These are phyloP conservation scores for Pestalotiopsis sp. DNA, from an alignment of 2,329 filamentous ascomycete genomes.

Conservation along the genomic window DNA sequence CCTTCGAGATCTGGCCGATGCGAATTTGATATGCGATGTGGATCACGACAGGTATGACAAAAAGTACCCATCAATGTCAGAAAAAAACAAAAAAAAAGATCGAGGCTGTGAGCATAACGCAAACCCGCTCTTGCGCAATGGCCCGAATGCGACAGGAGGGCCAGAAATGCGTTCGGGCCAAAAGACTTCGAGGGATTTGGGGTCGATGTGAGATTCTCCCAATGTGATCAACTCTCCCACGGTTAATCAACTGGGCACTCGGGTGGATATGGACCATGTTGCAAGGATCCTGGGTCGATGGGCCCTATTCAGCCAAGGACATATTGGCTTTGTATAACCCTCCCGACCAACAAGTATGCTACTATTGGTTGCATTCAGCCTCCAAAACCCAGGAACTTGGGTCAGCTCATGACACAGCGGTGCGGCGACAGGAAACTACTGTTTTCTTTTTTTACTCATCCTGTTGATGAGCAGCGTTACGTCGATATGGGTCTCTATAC, in stretches of 20 bases:
- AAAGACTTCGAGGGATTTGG: background rate
- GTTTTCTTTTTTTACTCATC: background rate
- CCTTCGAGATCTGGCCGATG: background rate
- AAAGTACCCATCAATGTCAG: no score
- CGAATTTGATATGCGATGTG: background rate
- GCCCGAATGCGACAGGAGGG: background rate
- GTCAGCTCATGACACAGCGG: constrained; percentile 1
- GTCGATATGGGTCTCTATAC: background rate
- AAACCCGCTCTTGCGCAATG: background rate
- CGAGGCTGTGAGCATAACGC: background rate
- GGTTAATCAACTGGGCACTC: background rate
- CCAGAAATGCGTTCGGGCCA: background rate
- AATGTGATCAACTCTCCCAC: background rate
- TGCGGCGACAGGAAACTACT: background rate
- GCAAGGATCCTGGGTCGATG: background rate
- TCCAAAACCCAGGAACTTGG: constrained; percentile 1
- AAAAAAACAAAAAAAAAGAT: no score
- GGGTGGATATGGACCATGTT: background rate
- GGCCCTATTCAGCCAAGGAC: background rate
- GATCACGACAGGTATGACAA: background rate
- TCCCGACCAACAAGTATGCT: background rate
- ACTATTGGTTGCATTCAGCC: background rate
- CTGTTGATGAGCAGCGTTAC: background rate
- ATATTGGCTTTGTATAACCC: background rate
- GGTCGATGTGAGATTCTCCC: background rate